Percentiles rank a stretch among this genome's conserved stretches.
Evolutionary conservation across 1,139 yeast genomes (phyloP).

Genomic region (Lodderomyces theae): DNA sequence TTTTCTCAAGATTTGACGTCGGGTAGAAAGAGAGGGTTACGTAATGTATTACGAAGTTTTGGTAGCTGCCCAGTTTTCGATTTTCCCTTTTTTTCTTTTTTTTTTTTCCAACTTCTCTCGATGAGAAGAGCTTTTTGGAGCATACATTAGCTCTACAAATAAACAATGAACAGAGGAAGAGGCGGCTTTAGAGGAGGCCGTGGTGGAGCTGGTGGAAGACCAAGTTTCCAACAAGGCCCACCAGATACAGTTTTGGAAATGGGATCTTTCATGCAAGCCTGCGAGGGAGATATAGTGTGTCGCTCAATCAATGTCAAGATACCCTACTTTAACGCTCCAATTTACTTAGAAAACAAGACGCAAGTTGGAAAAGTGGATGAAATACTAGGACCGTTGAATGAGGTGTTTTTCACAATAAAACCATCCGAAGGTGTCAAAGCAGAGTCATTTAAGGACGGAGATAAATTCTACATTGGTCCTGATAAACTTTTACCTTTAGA

Average conservation of each 20-base stretch:
- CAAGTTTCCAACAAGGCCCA: conserved; percentile 76
- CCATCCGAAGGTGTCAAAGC: conserved; percentile 97
- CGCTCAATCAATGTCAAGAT: conserved; percentile 90
- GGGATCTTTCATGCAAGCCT: conserved; percentile 89
- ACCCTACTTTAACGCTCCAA: conserved; percentile 99
- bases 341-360: conserved; percentile 90
- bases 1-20: no score
- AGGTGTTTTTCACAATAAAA: conserved; percentile 93
- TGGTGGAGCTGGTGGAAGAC: conserved; percentile 57
- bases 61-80: no score
- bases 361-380: conserved; percentile 98
- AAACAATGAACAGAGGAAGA: conserved; percentile 55
- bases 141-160: not conserved
- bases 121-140: not conserved
- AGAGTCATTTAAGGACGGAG: conserved; percentile 88
- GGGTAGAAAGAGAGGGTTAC: no score
- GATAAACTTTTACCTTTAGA: conserved; percentile 95
- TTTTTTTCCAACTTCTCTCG: conserved; percentile 7
- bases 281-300: conserved; percentile 97
- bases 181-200: conserved; percentile 58
- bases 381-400: conserved; percentile 95
- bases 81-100: conserved; percentile 8
- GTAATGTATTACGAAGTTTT: not conserved
- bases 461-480: conserved; percentile 91
- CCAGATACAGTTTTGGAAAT: conserved; percentile 93